Percentiles rank a stretch among this genome's conserved stretches.
These are phyloP conservation scores for Fusarium newnesense DNA, from an alignment of 2,329 filamentous ascomycete species.

Conservation along the genomic window DNA sequence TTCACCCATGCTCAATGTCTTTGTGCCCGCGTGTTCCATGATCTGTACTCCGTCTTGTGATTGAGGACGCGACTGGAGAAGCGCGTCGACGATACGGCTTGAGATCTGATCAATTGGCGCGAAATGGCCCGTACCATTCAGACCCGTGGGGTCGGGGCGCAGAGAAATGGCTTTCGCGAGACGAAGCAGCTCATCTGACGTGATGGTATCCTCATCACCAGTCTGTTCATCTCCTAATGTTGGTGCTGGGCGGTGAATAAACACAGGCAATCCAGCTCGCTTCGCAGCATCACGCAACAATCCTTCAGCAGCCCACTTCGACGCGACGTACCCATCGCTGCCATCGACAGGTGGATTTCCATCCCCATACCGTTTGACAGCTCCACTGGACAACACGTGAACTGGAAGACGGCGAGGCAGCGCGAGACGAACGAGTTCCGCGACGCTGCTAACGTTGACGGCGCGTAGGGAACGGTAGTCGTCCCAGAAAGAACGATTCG, in stretches of 20 bases:
- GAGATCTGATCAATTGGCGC: background rate
- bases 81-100: background rate
- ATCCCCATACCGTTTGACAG: constrained; percentile 2
- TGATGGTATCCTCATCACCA: background rate
- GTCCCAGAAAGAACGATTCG: constrained; percentile 49
- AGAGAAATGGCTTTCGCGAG: background rate
- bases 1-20: background rate
- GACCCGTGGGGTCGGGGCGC: background rate
- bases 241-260: constrained; percentile 19
- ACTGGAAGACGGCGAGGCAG: constrained; percentile 42
- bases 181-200: background rate
- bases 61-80: background rate
- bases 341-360: constrained; percentile 2
- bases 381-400: constrained; percentile 49
- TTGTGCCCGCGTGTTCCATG: background rate
- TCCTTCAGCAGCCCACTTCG: constrained; percentile 50
- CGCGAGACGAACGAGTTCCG: constrained; percentile 36
- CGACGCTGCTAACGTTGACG: constrained; percentile 46
- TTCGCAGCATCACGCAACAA: constrained; percentile 41
- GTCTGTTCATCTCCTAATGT: rapidly evolving
- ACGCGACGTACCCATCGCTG: constrained; percentile 46
- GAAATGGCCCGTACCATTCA: background rate
- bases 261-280: constrained; percentile 5
- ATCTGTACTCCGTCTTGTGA: background rate
- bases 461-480: constrained; percentile 43